phyloP scores from a whole-genome alignment of 345 rosid species.

The Citrus hindsii region DNA sequence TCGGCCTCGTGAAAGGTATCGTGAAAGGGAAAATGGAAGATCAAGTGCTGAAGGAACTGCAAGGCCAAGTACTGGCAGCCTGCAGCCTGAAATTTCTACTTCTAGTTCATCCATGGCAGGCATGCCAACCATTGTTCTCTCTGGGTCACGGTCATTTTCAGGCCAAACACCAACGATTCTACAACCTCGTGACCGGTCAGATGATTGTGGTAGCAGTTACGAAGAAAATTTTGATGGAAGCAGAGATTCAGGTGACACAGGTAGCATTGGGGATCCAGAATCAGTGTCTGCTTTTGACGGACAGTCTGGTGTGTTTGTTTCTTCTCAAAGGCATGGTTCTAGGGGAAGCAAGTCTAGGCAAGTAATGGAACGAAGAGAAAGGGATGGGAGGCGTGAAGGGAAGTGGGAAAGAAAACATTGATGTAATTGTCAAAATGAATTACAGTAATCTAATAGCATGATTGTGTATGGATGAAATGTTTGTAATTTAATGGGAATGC shows the following conservation, averaged over 20 bases:
- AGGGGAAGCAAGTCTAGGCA: constrained; percentile 74
- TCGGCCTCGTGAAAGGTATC: constrained; percentile 64
- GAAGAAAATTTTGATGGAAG: constrained; percentile 77
- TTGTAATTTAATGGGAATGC: background rate
- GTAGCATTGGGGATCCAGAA: constrained; percentile 73
- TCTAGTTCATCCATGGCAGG: constrained; percentile 34
- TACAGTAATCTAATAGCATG: background rate
- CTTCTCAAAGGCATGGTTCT: constrained; percentile 56
- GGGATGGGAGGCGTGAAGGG: constrained; percentile 71
- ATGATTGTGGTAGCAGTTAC: constrained; percentile 60
- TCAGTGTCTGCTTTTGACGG: constrained; percentile 56
- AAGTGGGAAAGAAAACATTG: constrained; percentile 87
- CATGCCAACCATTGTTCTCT: constrained; percentile 46
- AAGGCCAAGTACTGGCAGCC: constrained; percentile 35
- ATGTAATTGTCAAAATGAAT: background rate
- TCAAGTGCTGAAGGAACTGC: constrained; percentile 44
- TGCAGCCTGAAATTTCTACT: constrained; percentile 40
- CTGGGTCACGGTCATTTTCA: constrained; percentile 56
- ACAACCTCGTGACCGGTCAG: constrained; percentile 68
- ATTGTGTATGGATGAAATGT: background rate
- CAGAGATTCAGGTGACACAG: constrained; percentile 72
- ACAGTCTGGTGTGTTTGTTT: constrained; percentile 45
- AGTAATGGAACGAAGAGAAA: constrained; percentile 62
- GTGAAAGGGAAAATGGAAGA: constrained; percentile 79
- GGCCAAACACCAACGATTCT: constrained; percentile 74